Conservation (phyloP, 495 filamentous ascomycete genomes). For the Aspergillus funiculosus region DNA sequence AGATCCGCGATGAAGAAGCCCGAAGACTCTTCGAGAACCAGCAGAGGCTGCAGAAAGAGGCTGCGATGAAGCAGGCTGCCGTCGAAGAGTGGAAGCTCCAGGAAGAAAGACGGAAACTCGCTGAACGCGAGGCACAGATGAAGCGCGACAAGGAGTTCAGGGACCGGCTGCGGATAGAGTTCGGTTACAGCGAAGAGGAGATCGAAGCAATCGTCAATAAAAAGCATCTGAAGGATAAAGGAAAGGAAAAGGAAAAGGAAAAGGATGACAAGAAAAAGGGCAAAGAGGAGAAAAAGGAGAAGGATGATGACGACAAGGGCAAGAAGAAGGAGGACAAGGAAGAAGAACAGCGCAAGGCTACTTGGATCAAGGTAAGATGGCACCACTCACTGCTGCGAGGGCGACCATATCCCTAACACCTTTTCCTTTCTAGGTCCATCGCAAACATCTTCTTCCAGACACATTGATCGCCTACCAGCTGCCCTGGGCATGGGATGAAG, state of each 20-base stretch:
- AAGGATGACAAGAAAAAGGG: conserved; percentile 46
- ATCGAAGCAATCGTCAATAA: conserved; percentile 53
- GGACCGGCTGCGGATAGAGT: conserved; percentile 32
- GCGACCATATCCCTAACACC: background rate
- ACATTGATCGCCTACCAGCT: conserved; percentile 42
- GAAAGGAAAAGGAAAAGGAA: conserved; percentile 37
- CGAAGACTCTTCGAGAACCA: conserved; percentile 31
- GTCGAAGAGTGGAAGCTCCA: conserved; percentile 54
- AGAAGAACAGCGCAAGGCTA: conserved; percentile 33
- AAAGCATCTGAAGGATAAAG: conserved; percentile 50
- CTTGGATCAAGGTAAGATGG: conserved; percentile 46
- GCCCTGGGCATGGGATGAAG: conserved; percentile 49
- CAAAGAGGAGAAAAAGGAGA: conserved; percentile 41
- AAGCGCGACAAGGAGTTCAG: conserved; percentile 46
- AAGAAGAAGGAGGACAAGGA: conserved; percentile 39
- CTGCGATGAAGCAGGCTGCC: conserved; percentile 45
- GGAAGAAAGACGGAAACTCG: conserved; percentile 37
- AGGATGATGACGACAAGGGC: conserved; percentile 33
- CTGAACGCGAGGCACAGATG: conserved; percentile 28
- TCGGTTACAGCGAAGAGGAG: conserved; percentile 41
- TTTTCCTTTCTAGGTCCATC: conserved; percentile 36
- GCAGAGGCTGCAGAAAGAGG: conserved; percentile 40
- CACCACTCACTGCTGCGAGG: background rate
- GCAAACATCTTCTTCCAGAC: conserved; percentile 46
- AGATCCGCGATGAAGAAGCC: conserved; percentile 34